phyloP scores from a whole-genome alignment of 345 rosid genomes.

The Laguncularia racemosa region DNA sequence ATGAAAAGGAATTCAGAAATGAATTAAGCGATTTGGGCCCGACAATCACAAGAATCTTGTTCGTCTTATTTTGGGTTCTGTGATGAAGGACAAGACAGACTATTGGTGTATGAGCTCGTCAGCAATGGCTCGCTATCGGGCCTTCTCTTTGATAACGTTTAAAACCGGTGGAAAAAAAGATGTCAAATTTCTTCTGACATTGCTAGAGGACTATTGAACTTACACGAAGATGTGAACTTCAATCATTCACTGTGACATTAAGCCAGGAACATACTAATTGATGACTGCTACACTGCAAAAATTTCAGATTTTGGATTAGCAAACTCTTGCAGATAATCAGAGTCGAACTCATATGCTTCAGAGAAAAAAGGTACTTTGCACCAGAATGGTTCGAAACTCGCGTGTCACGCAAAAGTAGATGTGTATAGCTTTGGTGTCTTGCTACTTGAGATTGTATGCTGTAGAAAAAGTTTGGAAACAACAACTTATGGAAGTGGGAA shows the following conservation, averaged over 20 bases:
- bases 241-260: constrained; percentile 36
- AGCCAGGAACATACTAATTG: constrained; percentile 35
- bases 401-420: constrained; percentile 19
- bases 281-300: constrained; percentile 6
- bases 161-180: constrained; percentile 20
- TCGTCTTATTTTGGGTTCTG: constrained; percentile 32
- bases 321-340: constrained; percentile 22
- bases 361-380: constrained; percentile 23
- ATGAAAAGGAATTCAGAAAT: constrained; percentile 24
- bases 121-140: constrained; percentile 24
- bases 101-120: constrained; percentile 29
- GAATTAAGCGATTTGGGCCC: constrained; percentile 23
- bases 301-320: constrained; percentile 39
- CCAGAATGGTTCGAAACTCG: constrained; percentile 26
- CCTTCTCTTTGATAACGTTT: constrained; percentile 17
- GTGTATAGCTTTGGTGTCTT: constrained; percentile 24
- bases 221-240: constrained; percentile 32
- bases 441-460: constrained; percentile 21
- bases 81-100: constrained; percentile 21
- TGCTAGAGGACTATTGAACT: constrained; percentile 29
- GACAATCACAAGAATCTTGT: constrained; percentile 36
- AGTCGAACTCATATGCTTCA: constrained; percentile 12
- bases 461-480: constrained; percentile 8
- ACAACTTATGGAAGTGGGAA: no score
- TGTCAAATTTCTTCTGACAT: constrained; percentile 20